Percentiles rank a stretch among this genome's conserved stretches.
These are phyloP conservation scores for Paecilomyces sp. DNA, from an alignment of 2,329 filamentous ascomycete genomes.

Conservation along the genomic window DNA sequence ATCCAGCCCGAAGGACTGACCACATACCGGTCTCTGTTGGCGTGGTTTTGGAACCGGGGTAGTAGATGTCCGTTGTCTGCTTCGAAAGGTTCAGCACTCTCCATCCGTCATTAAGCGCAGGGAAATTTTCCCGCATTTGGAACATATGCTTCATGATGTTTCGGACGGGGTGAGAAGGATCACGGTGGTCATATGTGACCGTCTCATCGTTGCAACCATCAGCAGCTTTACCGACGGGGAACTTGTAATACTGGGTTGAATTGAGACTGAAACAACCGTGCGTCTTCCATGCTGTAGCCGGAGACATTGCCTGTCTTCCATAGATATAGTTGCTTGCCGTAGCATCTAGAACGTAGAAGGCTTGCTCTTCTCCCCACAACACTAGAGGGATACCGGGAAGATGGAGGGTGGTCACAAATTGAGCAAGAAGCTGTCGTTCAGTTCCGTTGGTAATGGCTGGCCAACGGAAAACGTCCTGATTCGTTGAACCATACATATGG, in stretches of 20 bases:
- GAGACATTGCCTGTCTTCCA: conserved; percentile 56
- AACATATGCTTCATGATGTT: conserved; percentile 58
- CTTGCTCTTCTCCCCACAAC: conserved; percentile 61
- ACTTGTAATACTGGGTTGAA: conserved; percentile 51
- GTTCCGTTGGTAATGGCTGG: conserved; percentile 52
- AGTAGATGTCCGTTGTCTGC: conserved; percentile 43
- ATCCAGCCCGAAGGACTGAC: conserved; percentile 49
- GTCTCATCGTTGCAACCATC: conserved; percentile 51
- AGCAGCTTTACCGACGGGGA: conserved; percentile 49
- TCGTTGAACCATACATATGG: conserved; percentile 58
- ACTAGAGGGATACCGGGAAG: conserved; percentile 56
- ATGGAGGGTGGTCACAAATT: conserved; percentile 53
- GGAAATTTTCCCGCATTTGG: conserved; percentile 50
- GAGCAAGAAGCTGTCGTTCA: conserved; percentile 50
- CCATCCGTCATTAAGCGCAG: conserved; percentile 54
- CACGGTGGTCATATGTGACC: conserved; percentile 55
- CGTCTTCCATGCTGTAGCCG: conserved; percentile 55
- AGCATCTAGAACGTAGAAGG: conserved; percentile 57
- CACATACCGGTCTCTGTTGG: conserved; percentile 54
- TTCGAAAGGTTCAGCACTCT: conserved; percentile 51
- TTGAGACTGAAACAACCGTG: conserved; percentile 57
- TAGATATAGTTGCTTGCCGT: conserved; percentile 60
- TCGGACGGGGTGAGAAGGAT: conserved; percentile 54
- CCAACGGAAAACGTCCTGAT: conserved; percentile 62
- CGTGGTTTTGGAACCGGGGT: conserved; percentile 47